Conservation (phyloP, 2,329 filamentous ascomycete species). For the Pseudogymnoascus sp. region DNA sequence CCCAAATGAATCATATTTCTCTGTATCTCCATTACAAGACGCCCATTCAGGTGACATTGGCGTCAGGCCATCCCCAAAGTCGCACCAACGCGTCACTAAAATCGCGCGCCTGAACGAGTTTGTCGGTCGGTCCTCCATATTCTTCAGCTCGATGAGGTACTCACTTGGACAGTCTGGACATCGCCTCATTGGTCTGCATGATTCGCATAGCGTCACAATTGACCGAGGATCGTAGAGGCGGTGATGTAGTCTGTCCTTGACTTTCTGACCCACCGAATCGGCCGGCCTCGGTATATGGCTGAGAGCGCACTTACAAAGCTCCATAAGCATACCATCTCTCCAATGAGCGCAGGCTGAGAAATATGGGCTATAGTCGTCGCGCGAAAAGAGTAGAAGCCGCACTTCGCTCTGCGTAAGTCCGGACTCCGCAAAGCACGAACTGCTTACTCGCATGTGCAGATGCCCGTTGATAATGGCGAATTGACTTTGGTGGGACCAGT, state of each 20-base stretch:
- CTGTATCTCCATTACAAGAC: conserved; percentile 39
- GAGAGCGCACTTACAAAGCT: conserved; percentile 52
- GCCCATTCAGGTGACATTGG: conserved; percentile 46
- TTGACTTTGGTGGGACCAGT: conserved; percentile 47
- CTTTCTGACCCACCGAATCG: conserved; percentile 33
- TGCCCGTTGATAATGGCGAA: conserved; percentile 45
- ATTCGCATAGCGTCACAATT: conserved; percentile 43
- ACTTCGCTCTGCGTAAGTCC: conserved; percentile 43
- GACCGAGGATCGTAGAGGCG: conserved; percentile 32
- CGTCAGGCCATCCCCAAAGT: conserved; percentile 46
- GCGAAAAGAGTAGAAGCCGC: conserved; percentile 49
- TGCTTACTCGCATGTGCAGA: conserved; percentile 50
- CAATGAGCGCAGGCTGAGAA: conserved; percentile 56
- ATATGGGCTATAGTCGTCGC: conserved; percentile 52
- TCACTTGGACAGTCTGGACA: conserved; percentile 56
- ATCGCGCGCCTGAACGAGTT: conserved; percentile 50
- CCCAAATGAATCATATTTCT: conserved; percentile 44
- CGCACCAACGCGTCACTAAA: conserved; percentile 53
- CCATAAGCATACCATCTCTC: conserved; percentile 52
- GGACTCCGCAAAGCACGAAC: conserved; percentile 42
- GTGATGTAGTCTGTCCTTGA: conserved; percentile 27
- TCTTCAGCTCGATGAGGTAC: conserved; percentile 51
- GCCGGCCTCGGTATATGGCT: conserved; percentile 44
- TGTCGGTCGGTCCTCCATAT: conserved; percentile 44
- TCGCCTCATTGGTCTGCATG: conserved; percentile 50